Conservation (phyloP, 805 yeast genomes). For the Kuraishia ogatae region DNA sequence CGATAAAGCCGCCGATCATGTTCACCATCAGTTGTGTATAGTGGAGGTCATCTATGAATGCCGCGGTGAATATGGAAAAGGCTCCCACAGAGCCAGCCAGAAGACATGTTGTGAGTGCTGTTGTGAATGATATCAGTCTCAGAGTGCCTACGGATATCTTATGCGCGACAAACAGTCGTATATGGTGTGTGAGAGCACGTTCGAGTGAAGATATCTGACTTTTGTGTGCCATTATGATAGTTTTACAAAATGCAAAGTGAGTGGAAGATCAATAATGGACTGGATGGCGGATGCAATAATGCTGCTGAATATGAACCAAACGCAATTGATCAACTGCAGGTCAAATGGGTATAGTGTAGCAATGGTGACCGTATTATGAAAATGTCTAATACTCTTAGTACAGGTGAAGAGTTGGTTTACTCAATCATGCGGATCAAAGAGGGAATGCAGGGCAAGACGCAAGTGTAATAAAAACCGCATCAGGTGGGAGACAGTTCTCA, state of each 20-base stretch:
- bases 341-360: too few species aligned
- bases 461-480: too few species aligned
- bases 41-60: conserved; percentile 48
- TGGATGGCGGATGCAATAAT: neutral
- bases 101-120: conserved; percentile 57
- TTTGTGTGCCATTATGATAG: neutral
- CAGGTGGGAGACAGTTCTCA: too few species aligned
- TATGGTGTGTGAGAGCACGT: conserved; percentile 30
- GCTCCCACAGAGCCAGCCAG: conserved; percentile 77
- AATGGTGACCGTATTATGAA: too few species aligned
- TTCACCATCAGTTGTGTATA: conserved; percentile 61
- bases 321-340: too few species aligned
- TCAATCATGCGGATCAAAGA: too few species aligned
- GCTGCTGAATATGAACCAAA: too few species aligned
- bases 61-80: conserved; percentile 71
- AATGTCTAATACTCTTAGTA: too few species aligned
- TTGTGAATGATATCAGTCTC: conserved; percentile 41
- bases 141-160: conserved; percentile 33
- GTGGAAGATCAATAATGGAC: neutral
- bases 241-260: neutral
- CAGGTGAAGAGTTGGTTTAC: too few species aligned
- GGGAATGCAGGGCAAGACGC: too few species aligned
- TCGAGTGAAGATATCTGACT: conserved; percentile 24
- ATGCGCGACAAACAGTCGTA: conserved; percentile 32
- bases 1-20: conserved; percentile 62